Percentiles rank a stretch among this genome's conserved stretches.
phyloP scores from a whole-genome alignment of 345 rosid species.

The Acer campestre region DNA sequence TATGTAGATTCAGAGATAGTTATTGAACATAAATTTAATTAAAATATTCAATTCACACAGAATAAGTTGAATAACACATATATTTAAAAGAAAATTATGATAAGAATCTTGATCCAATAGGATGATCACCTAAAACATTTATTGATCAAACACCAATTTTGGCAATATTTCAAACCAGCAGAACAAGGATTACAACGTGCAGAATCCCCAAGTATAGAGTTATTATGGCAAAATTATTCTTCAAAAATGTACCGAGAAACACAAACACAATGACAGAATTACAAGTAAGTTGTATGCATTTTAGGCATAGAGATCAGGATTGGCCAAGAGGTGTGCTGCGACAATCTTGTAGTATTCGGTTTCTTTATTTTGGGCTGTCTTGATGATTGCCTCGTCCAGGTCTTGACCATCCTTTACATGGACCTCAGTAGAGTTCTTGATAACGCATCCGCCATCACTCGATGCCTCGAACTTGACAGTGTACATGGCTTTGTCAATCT shows the following conservation, averaged over 20 bases:
- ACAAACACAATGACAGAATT: not conserved
- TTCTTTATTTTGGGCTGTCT: not conserved
- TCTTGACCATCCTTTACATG: constrained; percentile 25
- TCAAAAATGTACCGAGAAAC: not conserved
- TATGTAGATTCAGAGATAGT: no score
- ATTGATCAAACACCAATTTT: no score
- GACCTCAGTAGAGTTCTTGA: constrained; percentile 12
- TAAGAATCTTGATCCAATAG: no score
- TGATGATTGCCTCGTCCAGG: constrained; percentile 27
- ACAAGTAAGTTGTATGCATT: not conserved
- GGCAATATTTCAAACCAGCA: not conserved
- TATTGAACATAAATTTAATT: no score
- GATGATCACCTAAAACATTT: not conserved
- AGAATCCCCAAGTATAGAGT: not conserved
- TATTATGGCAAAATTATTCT: not conserved
- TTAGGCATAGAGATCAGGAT: not conserved
- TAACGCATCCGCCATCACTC: constrained; percentile 28
- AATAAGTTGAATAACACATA: no score
- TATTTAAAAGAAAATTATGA: no score
- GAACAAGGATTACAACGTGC: not conserved
- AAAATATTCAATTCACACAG: no score
- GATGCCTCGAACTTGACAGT: constrained; percentile 26
- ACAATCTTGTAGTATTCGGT: not conserved
- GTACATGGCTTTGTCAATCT: constrained; percentile 10
- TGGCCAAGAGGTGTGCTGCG: not conserved